These are phyloP conservation scores for Debaryomyces udenii DNA, from an alignment of 1,139 yeast genomes.

Conservation along the genomic window DNA sequence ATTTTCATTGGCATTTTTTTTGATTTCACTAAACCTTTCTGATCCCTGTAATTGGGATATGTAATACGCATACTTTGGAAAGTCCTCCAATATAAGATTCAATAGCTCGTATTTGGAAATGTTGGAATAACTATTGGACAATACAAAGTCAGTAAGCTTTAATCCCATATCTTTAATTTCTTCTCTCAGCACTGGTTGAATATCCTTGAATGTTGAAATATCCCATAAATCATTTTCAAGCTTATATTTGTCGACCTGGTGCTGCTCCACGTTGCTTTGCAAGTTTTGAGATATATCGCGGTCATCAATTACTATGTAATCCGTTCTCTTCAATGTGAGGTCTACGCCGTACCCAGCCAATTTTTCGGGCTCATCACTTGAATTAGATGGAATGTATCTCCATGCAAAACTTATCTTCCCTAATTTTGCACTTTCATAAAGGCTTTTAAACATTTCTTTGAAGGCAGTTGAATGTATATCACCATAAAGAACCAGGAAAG, in stretches of 20 bases:
- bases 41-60: slow-evolving; percentile 24
- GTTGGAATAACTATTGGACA: slow-evolving; percentile 28
- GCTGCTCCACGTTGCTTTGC: slow-evolving; percentile 3
- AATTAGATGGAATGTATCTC: slow-evolving; percentile 58
- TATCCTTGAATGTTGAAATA: slow-evolving; percentile 19
- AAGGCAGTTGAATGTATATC: slow-evolving; percentile 53
- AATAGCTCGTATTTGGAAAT: slow-evolving; percentile 36
- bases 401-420: slow-evolving; percentile 77
- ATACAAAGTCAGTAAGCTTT: slow-evolving; percentile 49
- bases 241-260: slow-evolving; percentile 3
- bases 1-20: slow-evolving; percentile 28
- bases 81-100: slow-evolving; percentile 42
- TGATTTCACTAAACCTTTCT: slow-evolving; percentile 20
- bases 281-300: slow-evolving; percentile 32
- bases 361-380: slow-evolving; percentile 27
- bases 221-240: slow-evolving; percentile 15
- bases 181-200: slow-evolving; percentile 28
- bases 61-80: slow-evolving; percentile 52
- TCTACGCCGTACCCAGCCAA: slow-evolving; percentile 72
- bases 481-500: slow-evolving; percentile 52
- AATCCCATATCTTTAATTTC: slow-evolving; percentile 44
- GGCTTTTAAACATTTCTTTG: slow-evolving; percentile 56
- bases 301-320: slow-evolving; percentile 66
- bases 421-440: slow-evolving; percentile 59
- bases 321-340: slow-evolving; percentile 62